Base-by-base conservation (phyloP, 805 yeast species). In the Danielia reshetovae region DNA sequence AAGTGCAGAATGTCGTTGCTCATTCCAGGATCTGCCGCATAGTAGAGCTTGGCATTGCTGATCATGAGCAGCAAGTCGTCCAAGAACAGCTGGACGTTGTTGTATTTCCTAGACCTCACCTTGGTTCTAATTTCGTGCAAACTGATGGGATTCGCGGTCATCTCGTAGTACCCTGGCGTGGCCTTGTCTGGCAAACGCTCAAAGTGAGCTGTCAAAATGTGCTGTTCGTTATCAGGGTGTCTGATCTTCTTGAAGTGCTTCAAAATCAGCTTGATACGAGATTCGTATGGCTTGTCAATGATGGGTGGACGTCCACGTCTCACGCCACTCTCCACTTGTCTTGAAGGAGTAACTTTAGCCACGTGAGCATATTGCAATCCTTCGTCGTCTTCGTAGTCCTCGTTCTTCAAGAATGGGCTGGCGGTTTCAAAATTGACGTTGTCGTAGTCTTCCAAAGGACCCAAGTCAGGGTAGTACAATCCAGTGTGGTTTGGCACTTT, bases 271-370 rank as follows among this genome's bases (percentile, higher is more conserved):
- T 90, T 89, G 60, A 90, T 88, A 43, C 97, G 72, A 53, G 87
- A 87, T 60, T 93, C 97, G 58, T 83, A 89, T 5, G 95, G 95
- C 54, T 79, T 82, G 57, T 85, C 95, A 32, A 87, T 86, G 37
- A 86, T 82, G 2, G 96, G 95, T 4, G 96, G 96, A 49, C 95
- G 73, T 13, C 95, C 95, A 52, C 95, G 73, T 57, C 85, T 81
- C 21, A 77, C 74, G 48, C 86, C 81, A 16, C 60, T 54, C 29
- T 60, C 66, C 16, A 47, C 40, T 32, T 46, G 44, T 14, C 24
- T 30, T 4, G 45, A 32, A 3, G 42, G 35, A 14, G 33, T 27
- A 16, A 19, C 13, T 9, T 19, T 19, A 10, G n/a, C 9, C 21
- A 24, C 33, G 15, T 29, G 22, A 7, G 22, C 9, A 9, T 19